Evolutionary conservation across 1,139 yeast genomes (phyloP).

Genomic region (Yamadazyma buinensis): DNA sequence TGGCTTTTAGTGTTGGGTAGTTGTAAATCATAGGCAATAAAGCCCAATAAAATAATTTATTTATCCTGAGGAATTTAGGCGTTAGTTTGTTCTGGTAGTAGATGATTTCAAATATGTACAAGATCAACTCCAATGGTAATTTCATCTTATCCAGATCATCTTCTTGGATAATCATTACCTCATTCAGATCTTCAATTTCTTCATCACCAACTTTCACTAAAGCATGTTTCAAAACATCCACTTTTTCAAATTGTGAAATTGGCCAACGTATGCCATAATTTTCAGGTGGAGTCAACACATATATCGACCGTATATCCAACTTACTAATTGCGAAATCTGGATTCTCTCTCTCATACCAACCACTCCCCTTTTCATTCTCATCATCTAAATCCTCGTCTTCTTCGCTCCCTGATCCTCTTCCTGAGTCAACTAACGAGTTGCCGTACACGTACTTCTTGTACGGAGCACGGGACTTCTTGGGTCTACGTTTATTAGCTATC

Average conservation of each 20-base stretch:
- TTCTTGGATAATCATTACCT: not conserved
- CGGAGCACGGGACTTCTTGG: constrained; percentile 74
- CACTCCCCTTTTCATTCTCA: too few relatives aligned
- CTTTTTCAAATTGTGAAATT: constrained; percentile 41
- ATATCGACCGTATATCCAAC: constrained; percentile 29
- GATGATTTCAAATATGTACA: constrained; percentile 45
- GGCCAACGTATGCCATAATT: constrained; percentile 33
- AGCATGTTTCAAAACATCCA: constrained; percentile 41
- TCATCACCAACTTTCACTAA: not conserved
- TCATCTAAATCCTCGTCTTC: constrained; percentile 19
- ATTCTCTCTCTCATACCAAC: constrained; percentile 1
- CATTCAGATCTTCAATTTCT: constrained; percentile 7
- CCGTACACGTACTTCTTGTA: constrained; percentile 76
- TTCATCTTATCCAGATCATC: constrained; percentile 16
- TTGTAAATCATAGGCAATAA: constrained; percentile 62
- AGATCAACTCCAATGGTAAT: constrained; percentile 61
- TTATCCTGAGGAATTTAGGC: constrained; percentile 56
- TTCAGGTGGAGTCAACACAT: constrained; percentile 29
- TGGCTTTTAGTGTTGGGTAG: constrained; percentile 58
- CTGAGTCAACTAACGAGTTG: constrained; percentile 36
- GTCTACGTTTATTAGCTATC: constrained; percentile 84
- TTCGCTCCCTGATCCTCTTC: constrained; percentile 25
- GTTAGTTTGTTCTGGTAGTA: constrained; percentile 31
- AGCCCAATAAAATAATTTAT: constrained; percentile 55
- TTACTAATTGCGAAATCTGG: constrained; percentile 25